These are phyloP conservation scores for Liquidambar formosana DNA, from an alignment of 164 flowering plant species.

Conservation along the genomic window DNA sequence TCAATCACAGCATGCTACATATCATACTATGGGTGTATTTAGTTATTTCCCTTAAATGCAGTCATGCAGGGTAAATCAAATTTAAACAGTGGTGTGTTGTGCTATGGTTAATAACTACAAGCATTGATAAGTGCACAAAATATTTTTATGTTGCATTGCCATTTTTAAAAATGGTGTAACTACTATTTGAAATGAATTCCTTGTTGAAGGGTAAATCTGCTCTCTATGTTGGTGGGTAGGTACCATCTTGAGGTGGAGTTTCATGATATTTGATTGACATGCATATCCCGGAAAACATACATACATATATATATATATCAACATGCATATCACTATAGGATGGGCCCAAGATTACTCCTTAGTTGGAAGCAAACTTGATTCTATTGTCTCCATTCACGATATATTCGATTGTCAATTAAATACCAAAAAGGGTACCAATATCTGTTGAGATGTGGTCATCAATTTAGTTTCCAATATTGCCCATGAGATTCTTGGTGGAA, in stretches of 20 bases:
- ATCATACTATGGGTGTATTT: too few species aligned
- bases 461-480: not conserved
- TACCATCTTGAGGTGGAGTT: too few species aligned
- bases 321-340: not conserved
- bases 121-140: not conserved
- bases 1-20: not conserved
- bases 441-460: not conserved
- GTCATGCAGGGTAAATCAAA: not conserved
- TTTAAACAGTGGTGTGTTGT: not conserved
- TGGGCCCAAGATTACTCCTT: not conserved
- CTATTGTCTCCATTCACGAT: not conserved
- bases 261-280: too few species aligned
- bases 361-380: not conserved
- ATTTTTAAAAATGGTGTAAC: not conserved
- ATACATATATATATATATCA: too few species aligned
- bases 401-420: not conserved
- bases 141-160: not conserved
- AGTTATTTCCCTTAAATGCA: not conserved
- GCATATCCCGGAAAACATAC: too few species aligned
- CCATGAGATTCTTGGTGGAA: not conserved
- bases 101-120: not conserved
- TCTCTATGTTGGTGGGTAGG: too few species aligned
- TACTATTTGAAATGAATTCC: not conserved
- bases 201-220: not conserved
- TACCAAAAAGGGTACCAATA: not conserved